Evolutionary conservation across 1,139 yeast genomes (phyloP).

Genomic region (Scheffersomyces insectosa): DNA sequence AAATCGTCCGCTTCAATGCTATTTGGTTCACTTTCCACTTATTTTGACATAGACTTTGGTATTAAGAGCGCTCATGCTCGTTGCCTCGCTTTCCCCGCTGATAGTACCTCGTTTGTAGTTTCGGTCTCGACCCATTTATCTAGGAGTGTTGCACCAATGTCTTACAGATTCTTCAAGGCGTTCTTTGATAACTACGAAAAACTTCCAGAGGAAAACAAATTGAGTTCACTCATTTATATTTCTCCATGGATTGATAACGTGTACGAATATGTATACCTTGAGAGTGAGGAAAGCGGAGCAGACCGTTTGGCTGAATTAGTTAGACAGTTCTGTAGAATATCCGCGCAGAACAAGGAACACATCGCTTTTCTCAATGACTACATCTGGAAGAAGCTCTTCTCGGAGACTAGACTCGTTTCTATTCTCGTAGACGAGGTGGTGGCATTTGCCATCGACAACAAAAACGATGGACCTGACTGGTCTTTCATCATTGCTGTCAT

Average conservation of each 20-base stretch:
- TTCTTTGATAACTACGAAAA: slow-evolving; percentile 59
- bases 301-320: slow-evolving; percentile 62
- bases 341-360: slow-evolving; percentile 49
- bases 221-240: slow-evolving; percentile 53
- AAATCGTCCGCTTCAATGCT: slow-evolving; percentile 65
- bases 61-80: slow-evolving; percentile 57
- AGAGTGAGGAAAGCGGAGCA: slow-evolving; percentile 57
- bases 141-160: slow-evolving; percentile 54
- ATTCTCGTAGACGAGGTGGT: slow-evolving; percentile 72
- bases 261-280: slow-evolving; percentile 55
- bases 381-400: slow-evolving; percentile 70
- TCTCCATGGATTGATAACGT: slow-evolving; percentile 82
- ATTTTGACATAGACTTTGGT: slow-evolving; percentile 64
- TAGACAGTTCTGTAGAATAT: slow-evolving; percentile 61
- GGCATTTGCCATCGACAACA: slow-evolving; percentile 72
- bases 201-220: slow-evolving; percentile 32
- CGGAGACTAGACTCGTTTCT: slow-evolving; percentile 59
- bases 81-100: slow-evolving; percentile 72
- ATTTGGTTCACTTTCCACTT: slow-evolving; percentile 61
- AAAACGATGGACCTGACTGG: slow-evolving; percentile 74
- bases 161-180: slow-evolving; percentile 62
- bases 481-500: slow-evolving; percentile 60
- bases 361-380: slow-evolving; percentile 45
- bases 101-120: slow-evolving; percentile 64
- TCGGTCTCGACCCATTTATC: slow-evolving; percentile 63